Evolutionary conservation across 1,139 yeast genomes (phyloP).

Genomic region (Taphrina communis): DNA sequence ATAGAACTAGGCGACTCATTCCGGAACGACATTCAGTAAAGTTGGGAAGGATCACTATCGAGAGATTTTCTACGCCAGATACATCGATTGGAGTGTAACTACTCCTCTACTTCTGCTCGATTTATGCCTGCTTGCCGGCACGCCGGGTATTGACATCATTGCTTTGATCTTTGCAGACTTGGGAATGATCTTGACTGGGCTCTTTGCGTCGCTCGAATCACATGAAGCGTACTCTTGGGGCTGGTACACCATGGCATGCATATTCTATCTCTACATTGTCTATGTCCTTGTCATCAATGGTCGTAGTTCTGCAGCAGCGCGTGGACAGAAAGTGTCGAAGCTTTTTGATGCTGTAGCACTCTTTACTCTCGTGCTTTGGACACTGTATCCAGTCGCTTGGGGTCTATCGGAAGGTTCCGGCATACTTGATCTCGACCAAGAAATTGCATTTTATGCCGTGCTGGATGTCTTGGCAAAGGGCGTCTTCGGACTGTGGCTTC

Average conservation of each 20-base stretch:
- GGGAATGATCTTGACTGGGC: slow-evolving; percentile 36
- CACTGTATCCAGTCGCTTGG: slow-evolving; percentile 35
- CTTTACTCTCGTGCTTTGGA: slow-evolving; percentile 31
- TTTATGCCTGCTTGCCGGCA: slow-evolving; percentile 48
- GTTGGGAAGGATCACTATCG: slow-evolving; percentile 50
- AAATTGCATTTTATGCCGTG: slow-evolving; percentile 33
- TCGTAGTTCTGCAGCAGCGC: slow-evolving; percentile 21
- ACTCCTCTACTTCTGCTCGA: slow-evolving; percentile 63
- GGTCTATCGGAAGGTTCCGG: slow-evolving; percentile 36
- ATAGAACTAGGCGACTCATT: slow-evolving; percentile 18
- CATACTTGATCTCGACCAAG: slow-evolving; percentile 26
- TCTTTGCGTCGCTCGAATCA: slow-evolving; percentile 30
- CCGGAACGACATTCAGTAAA: slow-evolving; percentile 31
- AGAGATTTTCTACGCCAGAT: slow-evolving; percentile 69
- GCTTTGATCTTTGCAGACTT: slow-evolving; percentile 32
- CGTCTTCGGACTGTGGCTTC: slow-evolving; percentile 32
- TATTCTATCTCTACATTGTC: slow-evolving; percentile 34
- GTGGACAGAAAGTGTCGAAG: slow-evolving; percentile 34
- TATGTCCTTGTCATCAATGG: slow-evolving; percentile 23
- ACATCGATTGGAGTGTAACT: slow-evolving; percentile 69
- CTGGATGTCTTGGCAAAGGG: slow-evolving; percentile 36
- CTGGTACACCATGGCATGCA: slow-evolving; percentile 34
- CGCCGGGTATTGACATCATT: slow-evolving; percentile 43
- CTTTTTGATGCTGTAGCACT: slow-evolving; percentile 31
- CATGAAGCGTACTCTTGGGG: slow-evolving; percentile 29